Conservation (phyloP, 1,284 basidiomycete species). For the Ustilago bromivora region DNA sequence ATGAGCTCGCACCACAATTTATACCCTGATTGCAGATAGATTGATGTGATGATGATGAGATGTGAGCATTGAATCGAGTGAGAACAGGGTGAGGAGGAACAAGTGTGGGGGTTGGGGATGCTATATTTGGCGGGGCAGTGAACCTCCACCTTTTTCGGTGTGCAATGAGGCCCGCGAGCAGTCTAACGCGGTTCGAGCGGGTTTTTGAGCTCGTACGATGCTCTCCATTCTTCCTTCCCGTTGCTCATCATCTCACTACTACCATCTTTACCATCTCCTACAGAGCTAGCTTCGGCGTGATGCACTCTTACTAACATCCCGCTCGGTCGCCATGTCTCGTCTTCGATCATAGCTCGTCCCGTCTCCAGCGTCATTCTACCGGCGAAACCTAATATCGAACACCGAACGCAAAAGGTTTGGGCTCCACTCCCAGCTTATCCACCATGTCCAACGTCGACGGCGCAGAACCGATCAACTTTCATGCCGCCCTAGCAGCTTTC, state of each 20-base stretch:
- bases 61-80: not conserved
- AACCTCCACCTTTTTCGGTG: constrained; percentile 15
- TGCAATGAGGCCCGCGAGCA: not conserved
- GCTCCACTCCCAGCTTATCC: not conserved
- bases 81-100: not conserved
- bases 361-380: not conserved
- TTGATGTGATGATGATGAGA: not conserved
- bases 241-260: not conserved
- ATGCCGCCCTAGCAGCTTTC: constrained; percentile 46
- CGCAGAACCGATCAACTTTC: constrained; percentile 47
- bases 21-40: not conserved
- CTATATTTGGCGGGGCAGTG: constrained; percentile 11
- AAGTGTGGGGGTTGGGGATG: constrained; percentile 4
- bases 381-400: not conserved
- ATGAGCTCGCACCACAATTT: constrained; percentile 5
- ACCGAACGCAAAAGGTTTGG: not conserved
- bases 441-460: constrained; percentile 21
- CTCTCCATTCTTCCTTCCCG: not conserved
- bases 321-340: not conserved
- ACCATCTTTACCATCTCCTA: not conserved
- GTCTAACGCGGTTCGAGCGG: not conserved
- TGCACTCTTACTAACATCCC: not conserved
- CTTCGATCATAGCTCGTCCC: not conserved
- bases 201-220: not conserved
- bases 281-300: not conserved